phyloP scores from a whole-genome alignment of 2,329 filamentous ascomycete species.

The Fusarium sp. region DNA sequence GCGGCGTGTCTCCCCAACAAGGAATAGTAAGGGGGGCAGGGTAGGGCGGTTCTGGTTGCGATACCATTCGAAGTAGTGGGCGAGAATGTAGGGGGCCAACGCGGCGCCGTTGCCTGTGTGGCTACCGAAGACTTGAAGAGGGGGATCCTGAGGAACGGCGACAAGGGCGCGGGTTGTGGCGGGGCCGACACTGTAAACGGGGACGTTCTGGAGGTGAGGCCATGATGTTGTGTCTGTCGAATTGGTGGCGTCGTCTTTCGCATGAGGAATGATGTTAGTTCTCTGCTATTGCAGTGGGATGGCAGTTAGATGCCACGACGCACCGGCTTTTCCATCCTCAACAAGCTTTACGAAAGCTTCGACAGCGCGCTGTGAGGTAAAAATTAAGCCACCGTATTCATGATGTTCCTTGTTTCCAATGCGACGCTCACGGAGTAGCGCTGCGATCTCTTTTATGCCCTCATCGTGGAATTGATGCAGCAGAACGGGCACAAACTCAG shows the following conservation, averaged over 20 bases:
- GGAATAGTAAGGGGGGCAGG: conserved; percentile 80
- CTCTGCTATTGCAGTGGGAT: neutral
- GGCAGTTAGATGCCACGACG: conserved; percentile 6
- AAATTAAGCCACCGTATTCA: conserved; percentile 81
- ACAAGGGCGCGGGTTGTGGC: conserved; percentile 81
- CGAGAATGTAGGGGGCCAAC: conserved; percentile 81
- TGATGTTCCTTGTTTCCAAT: conserved; percentile 57
- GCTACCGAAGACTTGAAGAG: conserved; percentile 77
- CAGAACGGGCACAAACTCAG: conserved; percentile 81
- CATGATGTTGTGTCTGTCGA: conserved; percentile 51
- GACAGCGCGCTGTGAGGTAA: conserved; percentile 86
- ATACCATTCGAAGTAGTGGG: conserved; percentile 76
- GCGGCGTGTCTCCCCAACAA: conserved; percentile 89
- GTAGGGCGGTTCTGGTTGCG: conserved; percentile 52
- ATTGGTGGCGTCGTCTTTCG: conserved; percentile 28
- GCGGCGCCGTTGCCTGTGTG: conserved; percentile 88
- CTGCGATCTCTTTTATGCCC: conserved; percentile 67
- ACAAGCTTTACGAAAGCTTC: conserved; percentile 79
- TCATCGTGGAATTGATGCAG: conserved; percentile 75
- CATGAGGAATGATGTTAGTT: conserved; percentile 1
- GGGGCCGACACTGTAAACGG: conserved; percentile 83
- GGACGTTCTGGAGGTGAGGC: conserved; percentile 69
- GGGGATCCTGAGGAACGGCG: conserved; percentile 63
- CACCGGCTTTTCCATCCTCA: conserved; percentile 61
- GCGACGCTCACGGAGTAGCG: conserved; percentile 60